Evolutionary conservation across 345 rosid genomes (phyloP).

Genomic region (Trapa bicornis): DNA sequence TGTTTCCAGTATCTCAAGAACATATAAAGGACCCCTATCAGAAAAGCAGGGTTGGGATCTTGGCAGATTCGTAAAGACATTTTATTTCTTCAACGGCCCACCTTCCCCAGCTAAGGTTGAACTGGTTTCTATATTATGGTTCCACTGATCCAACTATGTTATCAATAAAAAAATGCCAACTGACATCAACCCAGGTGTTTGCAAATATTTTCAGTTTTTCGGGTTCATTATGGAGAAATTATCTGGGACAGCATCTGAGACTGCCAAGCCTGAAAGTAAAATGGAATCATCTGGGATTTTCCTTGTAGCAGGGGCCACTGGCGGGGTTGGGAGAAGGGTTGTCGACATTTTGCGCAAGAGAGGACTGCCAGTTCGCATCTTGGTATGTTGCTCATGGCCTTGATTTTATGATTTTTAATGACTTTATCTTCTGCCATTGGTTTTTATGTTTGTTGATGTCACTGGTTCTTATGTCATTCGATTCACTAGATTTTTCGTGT

Average conservation of each 20-base stretch:
- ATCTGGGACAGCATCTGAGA: conserved; percentile 36
- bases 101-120: conserved; percentile 78
- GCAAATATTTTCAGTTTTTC: conserved; percentile 38
- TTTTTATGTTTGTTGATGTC: background rate
- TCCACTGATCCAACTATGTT: background rate
- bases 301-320: conserved; percentile 90
- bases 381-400: conserved; percentile 36
- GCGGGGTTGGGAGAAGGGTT: conserved; percentile 88
- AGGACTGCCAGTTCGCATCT: conserved; percentile 58
- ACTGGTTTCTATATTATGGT: background rate
- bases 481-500: background rate
- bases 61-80: conserved; percentile 72
- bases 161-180: background rate
- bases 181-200: conserved; percentile 11
- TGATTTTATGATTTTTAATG: background rate
- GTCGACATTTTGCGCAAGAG: conserved; percentile 51
- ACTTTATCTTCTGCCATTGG: background rate
- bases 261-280: conserved; percentile 13
- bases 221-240: conserved; percentile 51
- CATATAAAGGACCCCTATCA: conserved; percentile 20
- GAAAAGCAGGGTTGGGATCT: conserved; percentile 67
- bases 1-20: conserved; percentile 14
- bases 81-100: conserved; percentile 72
- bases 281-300: conserved; percentile 52
- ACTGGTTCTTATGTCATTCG: background rate